Conservation (phyloP, 192 early-diverging fungal species). For the Coemansia sp. region DNA sequence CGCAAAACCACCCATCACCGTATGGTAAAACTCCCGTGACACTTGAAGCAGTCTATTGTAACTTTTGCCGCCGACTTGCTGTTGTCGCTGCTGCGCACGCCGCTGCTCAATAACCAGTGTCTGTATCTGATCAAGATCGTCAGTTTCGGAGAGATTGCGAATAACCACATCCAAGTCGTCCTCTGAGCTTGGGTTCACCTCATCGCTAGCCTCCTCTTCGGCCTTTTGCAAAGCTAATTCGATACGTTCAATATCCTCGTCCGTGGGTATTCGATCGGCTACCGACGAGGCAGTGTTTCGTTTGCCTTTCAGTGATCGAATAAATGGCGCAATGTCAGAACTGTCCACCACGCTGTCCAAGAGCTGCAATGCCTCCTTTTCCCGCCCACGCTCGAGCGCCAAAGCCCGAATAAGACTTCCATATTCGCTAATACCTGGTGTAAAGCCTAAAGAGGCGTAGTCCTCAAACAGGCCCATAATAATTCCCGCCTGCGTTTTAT, state of each 20-base stretch:
- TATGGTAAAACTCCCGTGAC: conserved; percentile 46
- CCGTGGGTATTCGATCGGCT: conserved; percentile 26
- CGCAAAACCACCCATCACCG: conserved; percentile 52
- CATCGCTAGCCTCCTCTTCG: not conserved
- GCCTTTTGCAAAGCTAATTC: conserved; percentile 18
- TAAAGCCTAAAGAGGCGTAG: conserved; percentile 38
- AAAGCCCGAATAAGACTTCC: conserved; percentile 37
- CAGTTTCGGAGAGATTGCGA: not conserved
- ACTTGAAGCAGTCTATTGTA: conserved; percentile 6
- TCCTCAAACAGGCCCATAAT: conserved; percentile 35
- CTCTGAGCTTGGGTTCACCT: not conserved
- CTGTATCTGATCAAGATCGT: conserved; percentile 22
- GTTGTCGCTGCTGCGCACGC: not conserved
- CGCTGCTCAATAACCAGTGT: conserved; percentile 26
- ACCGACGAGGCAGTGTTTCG: not conserved
- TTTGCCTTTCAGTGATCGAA: conserved; percentile 10
- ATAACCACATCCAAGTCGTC: not conserved
- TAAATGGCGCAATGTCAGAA: conserved; percentile 40
- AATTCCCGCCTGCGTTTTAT: conserved; percentile 18
- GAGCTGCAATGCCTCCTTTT: conserved; percentile 40
- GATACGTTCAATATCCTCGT: conserved; percentile 47
- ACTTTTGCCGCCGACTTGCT: not conserved
- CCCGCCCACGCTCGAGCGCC: conserved; percentile 38
- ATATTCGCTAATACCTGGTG: conserved; percentile 27
- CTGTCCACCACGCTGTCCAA: conserved; percentile 41